A percentile compares a stretch with the other conserved stretches of the same genome.
phyloP scores from a whole-genome alignment of 2,329 filamentous ascomycete species.

The Trichoderma harzianum region DNA sequence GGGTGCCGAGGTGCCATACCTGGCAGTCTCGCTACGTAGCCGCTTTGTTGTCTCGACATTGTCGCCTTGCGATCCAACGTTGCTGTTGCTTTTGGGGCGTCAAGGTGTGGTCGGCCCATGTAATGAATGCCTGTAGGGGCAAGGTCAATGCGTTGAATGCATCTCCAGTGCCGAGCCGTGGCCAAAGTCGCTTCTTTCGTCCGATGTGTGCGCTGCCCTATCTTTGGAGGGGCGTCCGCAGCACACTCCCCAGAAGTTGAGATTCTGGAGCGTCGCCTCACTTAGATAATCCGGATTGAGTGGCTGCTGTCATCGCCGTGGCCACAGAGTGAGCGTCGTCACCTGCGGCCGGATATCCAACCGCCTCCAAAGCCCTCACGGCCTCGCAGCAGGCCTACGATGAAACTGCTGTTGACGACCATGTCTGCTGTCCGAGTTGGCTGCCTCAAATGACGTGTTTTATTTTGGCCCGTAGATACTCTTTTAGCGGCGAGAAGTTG shows the following conservation, averaged over 20 bases:
- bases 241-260: not conserved
- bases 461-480: not conserved
- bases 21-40: slow-evolving; percentile 8
- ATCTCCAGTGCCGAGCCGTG: not conserved
- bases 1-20: not conserved
- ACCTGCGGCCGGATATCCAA: slow-evolving; percentile 14
- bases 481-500: not conserved
- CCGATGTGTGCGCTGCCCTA: not conserved
- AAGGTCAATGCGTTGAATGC: not conserved
- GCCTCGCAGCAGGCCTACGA: not conserved
- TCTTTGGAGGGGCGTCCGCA: not conserved
- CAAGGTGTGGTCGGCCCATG: not conserved
- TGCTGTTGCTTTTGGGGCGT: not conserved
- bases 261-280: not conserved
- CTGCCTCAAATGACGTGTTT: slow-evolving; percentile 17
- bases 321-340: slow-evolving; percentile 13
- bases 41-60: not conserved
- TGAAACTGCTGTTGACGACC: not conserved
- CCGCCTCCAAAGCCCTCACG: not conserved
- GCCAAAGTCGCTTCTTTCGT: not conserved
- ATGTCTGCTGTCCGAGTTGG: not conserved
- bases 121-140: not conserved
- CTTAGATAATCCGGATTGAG: not conserved
- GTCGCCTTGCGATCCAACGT: not conserved
- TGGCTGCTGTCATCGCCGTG: not conserved